Evolutionary conservation across 2,329 filamentous ascomycete species (phyloP).

Genomic region (Amauroascus verrucosus): DNA sequence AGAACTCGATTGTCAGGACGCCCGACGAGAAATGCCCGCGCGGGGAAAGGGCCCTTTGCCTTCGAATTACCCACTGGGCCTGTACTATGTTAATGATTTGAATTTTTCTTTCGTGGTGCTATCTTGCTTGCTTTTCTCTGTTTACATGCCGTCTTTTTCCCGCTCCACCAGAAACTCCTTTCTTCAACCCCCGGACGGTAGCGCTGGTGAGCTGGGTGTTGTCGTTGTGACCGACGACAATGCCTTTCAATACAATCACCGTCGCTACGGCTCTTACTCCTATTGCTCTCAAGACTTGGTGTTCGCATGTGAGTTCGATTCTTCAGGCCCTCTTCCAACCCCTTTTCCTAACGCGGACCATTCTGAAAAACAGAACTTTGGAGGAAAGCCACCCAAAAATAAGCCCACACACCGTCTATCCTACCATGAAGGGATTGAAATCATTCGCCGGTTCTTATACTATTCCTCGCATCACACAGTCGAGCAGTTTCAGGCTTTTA

Average conservation of each 20-base stretch:
- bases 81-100: neutral
- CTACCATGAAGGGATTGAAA: constrained; percentile 82
- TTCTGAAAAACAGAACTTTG: constrained; percentile 55
- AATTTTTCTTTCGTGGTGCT: neutral
- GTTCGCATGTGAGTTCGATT: constrained; percentile 51
- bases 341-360: constrained; percentile 6
- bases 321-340: constrained; percentile 3
- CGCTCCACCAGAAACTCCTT: neutral
- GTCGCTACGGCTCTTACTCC: constrained; percentile 78
- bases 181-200: neutral
- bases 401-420: constrained; percentile 85
- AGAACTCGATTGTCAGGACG: neutral
- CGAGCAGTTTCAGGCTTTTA: constrained; percentile 88
- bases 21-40: neutral
- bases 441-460: constrained; percentile 75
- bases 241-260: constrained; percentile 67
- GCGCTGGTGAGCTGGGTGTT: neutral
- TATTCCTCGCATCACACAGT: constrained; percentile 83
- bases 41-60: neutral
- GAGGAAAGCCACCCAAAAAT: constrained; percentile 61
- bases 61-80: neutral
- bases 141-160: neutral
- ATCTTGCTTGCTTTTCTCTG: neutral
- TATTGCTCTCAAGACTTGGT: constrained; percentile 72
- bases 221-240: constrained; percentile 23